phyloP scores from a whole-genome alignment of 257 asterid genomes.

The Ilex aquifolium region DNA sequence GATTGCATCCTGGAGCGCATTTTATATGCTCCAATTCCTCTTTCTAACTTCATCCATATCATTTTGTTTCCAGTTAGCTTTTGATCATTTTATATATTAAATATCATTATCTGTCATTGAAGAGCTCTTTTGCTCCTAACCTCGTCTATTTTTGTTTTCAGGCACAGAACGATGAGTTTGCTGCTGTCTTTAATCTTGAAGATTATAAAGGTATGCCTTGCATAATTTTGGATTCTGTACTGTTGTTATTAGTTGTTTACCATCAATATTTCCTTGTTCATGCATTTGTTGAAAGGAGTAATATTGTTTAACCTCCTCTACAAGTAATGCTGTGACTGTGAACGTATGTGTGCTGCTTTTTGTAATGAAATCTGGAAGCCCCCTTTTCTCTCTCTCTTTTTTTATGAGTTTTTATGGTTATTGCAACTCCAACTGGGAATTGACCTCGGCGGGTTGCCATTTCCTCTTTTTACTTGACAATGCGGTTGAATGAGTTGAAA shows the following conservation, averaged over 20 bases:
- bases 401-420: not conserved
- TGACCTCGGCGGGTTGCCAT: not conserved
- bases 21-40: not conserved
- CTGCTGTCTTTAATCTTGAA: constrained; percentile 83
- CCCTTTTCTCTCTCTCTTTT: not conserved
- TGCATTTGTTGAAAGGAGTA: not conserved
- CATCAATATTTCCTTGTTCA: not conserved
- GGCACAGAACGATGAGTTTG: constrained; percentile 80
- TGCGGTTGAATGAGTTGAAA: too few relatives aligned
- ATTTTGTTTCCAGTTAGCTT: too few relatives aligned
- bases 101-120: constrained; percentile 7
- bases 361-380: too few relatives aligned
- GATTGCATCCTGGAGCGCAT: not conserved
- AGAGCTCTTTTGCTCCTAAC: constrained; percentile 9
- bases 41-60: too few relatives aligned
- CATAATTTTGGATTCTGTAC: too few relatives aligned
- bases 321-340: too few relatives aligned
- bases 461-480: not conserved
- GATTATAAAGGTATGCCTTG: constrained; percentile 78
- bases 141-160: constrained; percentile 25
- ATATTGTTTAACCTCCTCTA: too few relatives aligned
- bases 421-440: too few relatives aligned
- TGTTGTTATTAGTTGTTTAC: not conserved
- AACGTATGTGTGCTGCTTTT: too few relatives aligned
- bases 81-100: constrained; percentile 3